Base-by-base conservation (phyloP, 2,329 filamentous ascomycete species). In the Penicillium corylophilum region DNA sequence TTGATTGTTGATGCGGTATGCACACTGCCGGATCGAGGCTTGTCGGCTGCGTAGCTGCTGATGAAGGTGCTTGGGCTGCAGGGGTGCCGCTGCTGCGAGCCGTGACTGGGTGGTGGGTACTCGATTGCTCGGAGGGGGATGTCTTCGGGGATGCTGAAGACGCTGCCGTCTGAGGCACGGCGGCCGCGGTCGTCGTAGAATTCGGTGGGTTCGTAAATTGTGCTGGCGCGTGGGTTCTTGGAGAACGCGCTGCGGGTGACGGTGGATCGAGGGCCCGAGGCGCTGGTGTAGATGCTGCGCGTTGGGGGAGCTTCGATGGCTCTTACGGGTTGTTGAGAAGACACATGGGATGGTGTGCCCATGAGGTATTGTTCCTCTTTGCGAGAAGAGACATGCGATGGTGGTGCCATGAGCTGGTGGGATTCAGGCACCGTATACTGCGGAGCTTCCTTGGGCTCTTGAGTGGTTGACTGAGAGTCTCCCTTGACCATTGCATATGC, bases 401-500 rank as follows among this genome's bases (percentile, higher is more conserved):
- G 50, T 3, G 54, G 47, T 3, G 56, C 53, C 50, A 61, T 55
- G 12, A 64, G 59, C 50, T 62, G 65, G 29, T 54, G 60, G 41
- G 60, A 59, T 24, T 65, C 65, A 20, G 53, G 63, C 15, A n/a
- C n/a, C n/a, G 52, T 58, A 56, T 62, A 65, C 48, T 59, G 62
- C 44, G 64, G 63, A 16, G 61, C 35, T 31, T 53, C 46, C 64
- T 51, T 52, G 26, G 48, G 48, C 5, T 65, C 60, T 7, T 66
- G 60, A 8, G 57, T 51, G 33, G 48, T 46, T 10, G 63, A 51
- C 18, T 68, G 58, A 1, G 65, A 62, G 35, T 88, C 85, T 53
- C 79, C 79, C 59, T 82, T 84, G 57, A 84, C 79, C 75, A 90
- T 85, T 20, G 84, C 85, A 71, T 94, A 95, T 9, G 89, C 87